Evolutionary conservation across 2,329 filamentous ascomycete genomes (phyloP), one percentile per base, ranked within the genome.

Genomic region (Colletotrichum theobromicola): DNA sequence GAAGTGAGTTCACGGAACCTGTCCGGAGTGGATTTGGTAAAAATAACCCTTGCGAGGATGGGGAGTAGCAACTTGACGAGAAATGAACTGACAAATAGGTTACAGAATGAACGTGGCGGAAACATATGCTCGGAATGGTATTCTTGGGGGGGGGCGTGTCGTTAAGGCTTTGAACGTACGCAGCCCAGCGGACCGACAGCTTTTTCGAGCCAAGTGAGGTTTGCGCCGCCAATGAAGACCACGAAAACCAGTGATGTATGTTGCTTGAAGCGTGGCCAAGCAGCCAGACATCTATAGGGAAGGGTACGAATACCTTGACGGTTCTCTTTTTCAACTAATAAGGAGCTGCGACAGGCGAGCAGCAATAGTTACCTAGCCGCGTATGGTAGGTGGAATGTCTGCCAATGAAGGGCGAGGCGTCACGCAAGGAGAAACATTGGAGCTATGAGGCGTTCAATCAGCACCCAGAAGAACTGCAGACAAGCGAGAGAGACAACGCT

Each of bases 211-310:
- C 42, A 50, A 50, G n/a, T 50, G 16, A 50, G 42, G 42, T 13
- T 21, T 12, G 21, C 42, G 42, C 30, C 30, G 30, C 42, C n/a
- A 21, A 24, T 13, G 21, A 50, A n/a, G 35, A 63, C 15, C 60
- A 63, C 34, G 61, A 53, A 53, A 58, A 70, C 53, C 35, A n/a
- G 18, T 55, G 80, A 79, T 50, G 42, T 13, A 50, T 50, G 10
- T n/a, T 50, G 42, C 42, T 24, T 50, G 42, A 50, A 79, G 80
- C 81, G 79, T 75, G 78, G 78, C 77, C 74, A 75, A 79, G 76
- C 79, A 79, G 78, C 70, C 42, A 50, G 12, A 50, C 21, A 18
- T 21, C n/a, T 50, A 7, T 50, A 13, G 42, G n/a, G n/a, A 12
- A 50, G 42, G n/a, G 42, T n/a, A 50, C 42, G 24, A 50, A 50